phyloP scores from a whole-genome alignment of 176 grass and related monocot species.

The Lolium multiflorum region DNA sequence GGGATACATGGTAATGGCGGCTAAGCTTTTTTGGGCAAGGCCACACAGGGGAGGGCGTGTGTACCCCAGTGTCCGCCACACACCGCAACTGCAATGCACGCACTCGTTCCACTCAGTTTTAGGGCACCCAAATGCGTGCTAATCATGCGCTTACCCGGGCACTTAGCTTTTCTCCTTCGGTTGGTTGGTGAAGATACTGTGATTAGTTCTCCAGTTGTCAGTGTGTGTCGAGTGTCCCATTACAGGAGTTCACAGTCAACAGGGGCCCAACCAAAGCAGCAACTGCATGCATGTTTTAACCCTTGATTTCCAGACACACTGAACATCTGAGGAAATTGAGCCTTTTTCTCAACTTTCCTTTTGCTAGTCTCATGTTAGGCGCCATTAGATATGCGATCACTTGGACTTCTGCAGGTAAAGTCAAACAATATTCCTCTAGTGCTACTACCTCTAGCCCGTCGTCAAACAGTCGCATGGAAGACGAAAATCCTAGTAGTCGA shows the following conservation, averaged over 20 bases:
- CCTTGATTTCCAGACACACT: neutral
- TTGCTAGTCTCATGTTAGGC: slow-evolving; percentile 44
- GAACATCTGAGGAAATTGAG: neutral
- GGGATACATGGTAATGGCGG: neutral
- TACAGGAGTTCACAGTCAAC: slow-evolving; percentile 41
- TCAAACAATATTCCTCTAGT: slow-evolving; percentile 29
- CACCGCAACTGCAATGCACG: neutral
- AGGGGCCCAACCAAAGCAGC: neutral
- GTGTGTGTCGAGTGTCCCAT: slow-evolving; percentile 2
- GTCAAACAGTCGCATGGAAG: slow-evolving; percentile 30
- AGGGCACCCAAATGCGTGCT: neutral
- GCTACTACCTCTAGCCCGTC: neutral
- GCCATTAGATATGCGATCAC: slow-evolving; percentile 26
- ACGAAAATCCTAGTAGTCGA: slow-evolving; percentile 7
- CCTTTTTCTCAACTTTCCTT: neutral
- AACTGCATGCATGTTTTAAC: neutral
- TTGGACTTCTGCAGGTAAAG: slow-evolving; percentile 22
- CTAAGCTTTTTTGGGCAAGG: slow-evolving; percentile 11
- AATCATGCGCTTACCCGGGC: slow-evolving; percentile 36
- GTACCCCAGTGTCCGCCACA: slow-evolving; percentile 46
- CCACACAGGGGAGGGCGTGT: slow-evolving; percentile 41
- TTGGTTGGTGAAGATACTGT: slow-evolving; percentile 45
- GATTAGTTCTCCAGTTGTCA: neutral
- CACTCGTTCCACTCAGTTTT: neutral
- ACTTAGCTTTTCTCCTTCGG: neutral